Conservation (phyloP, 1,284 basidiomycete genomes). For the Tetrapyrgos nigripes region DNA sequence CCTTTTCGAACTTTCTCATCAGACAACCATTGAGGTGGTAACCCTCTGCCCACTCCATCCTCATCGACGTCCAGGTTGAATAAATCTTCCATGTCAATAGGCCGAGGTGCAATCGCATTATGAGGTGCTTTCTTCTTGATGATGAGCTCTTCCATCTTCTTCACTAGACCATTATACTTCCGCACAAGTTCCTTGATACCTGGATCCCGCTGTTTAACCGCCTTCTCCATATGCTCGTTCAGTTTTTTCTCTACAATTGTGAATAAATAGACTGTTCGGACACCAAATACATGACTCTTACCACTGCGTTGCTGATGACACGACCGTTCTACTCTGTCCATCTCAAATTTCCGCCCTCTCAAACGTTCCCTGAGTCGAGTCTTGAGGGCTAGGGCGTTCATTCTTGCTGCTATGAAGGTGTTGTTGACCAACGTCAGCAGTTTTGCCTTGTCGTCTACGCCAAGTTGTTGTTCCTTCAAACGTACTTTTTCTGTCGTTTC, state of each 20-base stretch:
- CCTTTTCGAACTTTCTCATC: not conserved
- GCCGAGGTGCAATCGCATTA: conserved; percentile 14
- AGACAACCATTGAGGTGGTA: not conserved
- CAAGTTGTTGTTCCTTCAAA: not conserved
- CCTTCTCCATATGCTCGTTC: not conserved
- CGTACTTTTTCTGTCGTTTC: not conserved
- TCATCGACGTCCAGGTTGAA: not conserved
- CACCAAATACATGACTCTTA: conserved; percentile 6
- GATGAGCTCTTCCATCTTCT: conserved; percentile 12
- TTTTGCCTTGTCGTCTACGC: too few species aligned
- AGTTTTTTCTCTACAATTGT: conserved; percentile 4
- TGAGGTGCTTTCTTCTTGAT: conserved; percentile 11
- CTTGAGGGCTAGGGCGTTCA: not conserved
- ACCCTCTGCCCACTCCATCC: not conserved
- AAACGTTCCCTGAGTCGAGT: too few species aligned
- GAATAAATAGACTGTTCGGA: not conserved
- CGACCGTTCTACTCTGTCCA: not conserved
- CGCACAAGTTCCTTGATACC: conserved; percentile 14
- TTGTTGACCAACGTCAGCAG: not conserved
- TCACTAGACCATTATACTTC: conserved; percentile 21
- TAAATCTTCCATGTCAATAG: conserved; percentile 12
- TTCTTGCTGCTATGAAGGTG: not conserved
- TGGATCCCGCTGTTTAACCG: conserved; percentile 15
- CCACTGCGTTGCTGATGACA: conserved; percentile 23
- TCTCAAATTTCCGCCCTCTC: not conserved